A percentile compares a stretch with the other conserved stretches of the same genome.
phyloP scores from a whole-genome alignment of 768 basidiomycete genomes.

The Tremella mesenterica region DNA sequence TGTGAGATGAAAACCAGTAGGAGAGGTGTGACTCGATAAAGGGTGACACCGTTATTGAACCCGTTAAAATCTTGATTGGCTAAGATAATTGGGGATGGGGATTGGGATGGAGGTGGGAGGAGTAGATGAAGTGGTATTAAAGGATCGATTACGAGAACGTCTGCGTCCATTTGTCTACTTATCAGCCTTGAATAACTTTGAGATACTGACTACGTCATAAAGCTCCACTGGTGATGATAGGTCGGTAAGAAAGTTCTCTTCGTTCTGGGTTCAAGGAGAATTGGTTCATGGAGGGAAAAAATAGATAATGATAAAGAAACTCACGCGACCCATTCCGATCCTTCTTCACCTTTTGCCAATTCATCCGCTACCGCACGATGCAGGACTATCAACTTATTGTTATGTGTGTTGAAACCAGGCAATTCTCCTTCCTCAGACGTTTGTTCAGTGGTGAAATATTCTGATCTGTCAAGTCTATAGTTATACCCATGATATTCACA shows the following conservation, averaged over 20 bases:
- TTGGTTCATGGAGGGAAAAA: too few species aligned
- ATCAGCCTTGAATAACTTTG: not conserved
- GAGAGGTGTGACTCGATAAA: constrained; percentile 6
- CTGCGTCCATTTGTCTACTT: constrained; percentile 11
- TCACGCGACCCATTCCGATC: constrained; percentile 15
- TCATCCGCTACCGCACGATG: constrained; percentile 4
- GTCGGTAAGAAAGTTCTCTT: too few species aligned
- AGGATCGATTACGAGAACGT: constrained; percentile 15
- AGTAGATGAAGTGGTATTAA: constrained; percentile 15
- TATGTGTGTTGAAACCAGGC: not conserved
- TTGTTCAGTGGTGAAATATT: too few species aligned
- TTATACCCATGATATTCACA: not conserved
- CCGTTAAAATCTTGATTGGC: constrained; percentile 20
- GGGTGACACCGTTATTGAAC: constrained; percentile 15
- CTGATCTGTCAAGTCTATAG: not conserved
- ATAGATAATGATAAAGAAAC: too few species aligned
- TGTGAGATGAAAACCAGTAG: constrained; percentile 1
- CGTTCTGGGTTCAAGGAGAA: too few species aligned
- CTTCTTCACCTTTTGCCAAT: constrained; percentile 4
- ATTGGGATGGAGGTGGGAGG: not conserved
- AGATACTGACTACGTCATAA: too few species aligned
- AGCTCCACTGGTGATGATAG: too few species aligned
- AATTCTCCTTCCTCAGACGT: too few species aligned
- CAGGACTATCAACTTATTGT: not conserved
- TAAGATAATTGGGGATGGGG: constrained; percentile 11